Percentiles rank a stretch among this genome's conserved stretches.
phyloP scores from a whole-genome alignment of 2,329 filamentous ascomycete species.

The Cercospora sesami region DNA sequence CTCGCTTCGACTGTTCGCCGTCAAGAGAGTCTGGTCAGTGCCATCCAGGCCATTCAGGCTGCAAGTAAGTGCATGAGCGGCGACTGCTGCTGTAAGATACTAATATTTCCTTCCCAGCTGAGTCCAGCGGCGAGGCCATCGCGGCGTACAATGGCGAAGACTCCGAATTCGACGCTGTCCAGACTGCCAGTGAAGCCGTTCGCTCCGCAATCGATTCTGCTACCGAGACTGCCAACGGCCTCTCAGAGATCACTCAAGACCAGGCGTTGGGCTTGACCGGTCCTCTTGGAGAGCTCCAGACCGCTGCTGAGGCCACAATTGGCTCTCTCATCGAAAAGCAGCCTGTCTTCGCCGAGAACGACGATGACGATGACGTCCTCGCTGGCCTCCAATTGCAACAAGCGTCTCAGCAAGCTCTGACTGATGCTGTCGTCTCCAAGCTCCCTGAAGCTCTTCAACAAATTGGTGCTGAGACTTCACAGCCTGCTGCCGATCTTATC shows the following conservation, averaged over 20 bases:
- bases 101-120: neutral
- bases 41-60: neutral
- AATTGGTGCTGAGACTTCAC: neutral
- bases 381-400: neutral
- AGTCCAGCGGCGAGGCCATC: neutral
- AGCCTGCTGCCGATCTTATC: neutral
- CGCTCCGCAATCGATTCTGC: neutral
- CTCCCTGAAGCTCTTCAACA: neutral
- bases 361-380: neutral
- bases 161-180: neutral
- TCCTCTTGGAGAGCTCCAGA: neutral
- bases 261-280: neutral
- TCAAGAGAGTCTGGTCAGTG: neutral
- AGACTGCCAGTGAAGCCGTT: neutral
- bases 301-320: neutral
- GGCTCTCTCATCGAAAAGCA: neutral
- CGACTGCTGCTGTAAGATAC: neutral
- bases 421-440: neutral
- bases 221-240: neutral
- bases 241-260: neutral
- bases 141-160: neutral
- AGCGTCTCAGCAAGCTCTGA: neutral
- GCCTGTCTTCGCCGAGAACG: neutral
- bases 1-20: neutral
- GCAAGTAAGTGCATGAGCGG: neutral